Conservation (phyloP, 192 early-diverging fungal species). For the Rhizophagus prolifer region DNA sequence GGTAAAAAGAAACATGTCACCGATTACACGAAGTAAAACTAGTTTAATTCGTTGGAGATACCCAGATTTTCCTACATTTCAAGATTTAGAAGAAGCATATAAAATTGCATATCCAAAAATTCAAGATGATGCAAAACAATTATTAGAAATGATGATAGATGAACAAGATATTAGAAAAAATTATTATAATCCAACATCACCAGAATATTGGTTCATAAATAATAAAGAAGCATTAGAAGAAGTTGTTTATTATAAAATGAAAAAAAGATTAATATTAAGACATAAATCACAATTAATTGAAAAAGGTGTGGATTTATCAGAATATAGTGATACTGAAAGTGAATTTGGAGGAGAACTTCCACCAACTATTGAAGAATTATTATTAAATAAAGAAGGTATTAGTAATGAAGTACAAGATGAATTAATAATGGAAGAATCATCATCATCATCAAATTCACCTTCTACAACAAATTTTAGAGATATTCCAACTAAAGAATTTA, state of each 20-base stretch:
- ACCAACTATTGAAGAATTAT: neutral
- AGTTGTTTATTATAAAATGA: slow-evolving; percentile 25
- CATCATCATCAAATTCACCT: neutral
- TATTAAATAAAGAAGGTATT: neutral
- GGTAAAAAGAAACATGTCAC: neutral
- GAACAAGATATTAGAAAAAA: neutral
- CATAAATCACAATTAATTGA: slow-evolving; percentile 3
- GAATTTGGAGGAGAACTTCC: neutral
- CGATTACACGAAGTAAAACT: slow-evolving; percentile 18
- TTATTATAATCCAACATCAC: neutral
- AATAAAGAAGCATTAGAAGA: slow-evolving; percentile 4
- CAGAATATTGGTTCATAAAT: slow-evolving; percentile 20
- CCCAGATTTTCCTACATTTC: slow-evolving; percentile 9
- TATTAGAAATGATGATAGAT: neutral
- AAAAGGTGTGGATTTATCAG: neutral
- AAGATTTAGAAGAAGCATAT: slow-evolving; percentile 7
- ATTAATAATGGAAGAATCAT: neutral
- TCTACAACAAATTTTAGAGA: neutral
- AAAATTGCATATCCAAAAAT: neutral
- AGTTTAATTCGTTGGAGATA: neutral
- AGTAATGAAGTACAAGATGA: neutral
- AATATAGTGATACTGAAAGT: slow-evolving; percentile 6
- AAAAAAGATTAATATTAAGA: slow-evolving; percentile 1
- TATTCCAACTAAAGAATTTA: neutral
- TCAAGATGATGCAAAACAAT: slow-evolving; percentile 8